These are phyloP conservation scores for Margaritispora aquatica DNA, from an alignment of 495 filamentous ascomycete genomes.

Conservation along the genomic window DNA sequence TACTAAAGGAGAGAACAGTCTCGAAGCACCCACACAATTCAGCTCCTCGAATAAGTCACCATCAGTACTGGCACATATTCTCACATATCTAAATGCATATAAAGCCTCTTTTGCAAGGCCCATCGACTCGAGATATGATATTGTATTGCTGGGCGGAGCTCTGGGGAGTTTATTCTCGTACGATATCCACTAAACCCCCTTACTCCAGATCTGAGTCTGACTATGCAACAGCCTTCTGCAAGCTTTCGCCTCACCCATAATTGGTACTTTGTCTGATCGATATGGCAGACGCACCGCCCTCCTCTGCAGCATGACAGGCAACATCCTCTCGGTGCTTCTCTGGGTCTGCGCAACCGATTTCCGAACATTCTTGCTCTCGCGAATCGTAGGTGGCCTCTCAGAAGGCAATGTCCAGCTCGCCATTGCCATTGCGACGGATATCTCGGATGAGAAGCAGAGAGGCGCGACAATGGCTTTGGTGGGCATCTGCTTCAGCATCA, in stretches of 20 bases:
- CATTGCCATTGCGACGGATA: conserved; percentile 93
- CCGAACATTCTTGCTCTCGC: conserved; percentile 86
- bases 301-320: conserved; percentile 90
- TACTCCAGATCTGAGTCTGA: background rate
- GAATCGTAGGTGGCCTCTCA: conserved; percentile 86
- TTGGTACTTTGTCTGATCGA: conserved; percentile 80
- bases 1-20: conserved; percentile 8
- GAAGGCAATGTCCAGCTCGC: conserved; percentile 97
- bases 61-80: conserved; percentile 69
- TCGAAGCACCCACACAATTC: conserved; percentile 48
- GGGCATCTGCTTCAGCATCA: conserved; percentile 92
- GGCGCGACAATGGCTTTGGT: conserved; percentile 93
- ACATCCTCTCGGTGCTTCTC: conserved; percentile 84
- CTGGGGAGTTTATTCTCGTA: conserved; percentile 44
- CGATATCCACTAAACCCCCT: background rate
- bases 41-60: conserved; percentile 37
- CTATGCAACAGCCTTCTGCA: conserved; percentile 55
- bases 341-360: conserved; percentile 87
- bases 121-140: conserved; percentile 94
- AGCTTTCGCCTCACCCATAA: conserved; percentile 85
- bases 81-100: conserved; percentile 85
- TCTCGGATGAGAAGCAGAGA: conserved; percentile 74
- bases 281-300: conserved; percentile 86
- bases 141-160: conserved; percentile 91
- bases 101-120: conserved; percentile 89